Evolutionary conservation across 2,329 filamentous ascomycete species (phyloP), one percentile per base, ranked within the genome.

Genomic region (Mycocentrospora acerina): DNA sequence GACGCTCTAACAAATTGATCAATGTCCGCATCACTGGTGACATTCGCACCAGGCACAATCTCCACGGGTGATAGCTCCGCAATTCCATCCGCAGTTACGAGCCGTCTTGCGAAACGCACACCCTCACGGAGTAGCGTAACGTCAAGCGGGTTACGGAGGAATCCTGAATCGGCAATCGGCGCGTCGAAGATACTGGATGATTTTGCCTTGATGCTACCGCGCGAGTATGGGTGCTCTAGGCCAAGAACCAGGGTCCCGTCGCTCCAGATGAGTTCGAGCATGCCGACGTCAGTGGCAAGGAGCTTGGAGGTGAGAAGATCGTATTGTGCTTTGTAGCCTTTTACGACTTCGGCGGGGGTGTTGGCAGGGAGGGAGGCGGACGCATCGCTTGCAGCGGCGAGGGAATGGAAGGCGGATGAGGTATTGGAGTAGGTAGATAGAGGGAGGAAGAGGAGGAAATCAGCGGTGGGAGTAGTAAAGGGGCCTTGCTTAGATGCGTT

Each of bases 141-240:
- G 19, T 62, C 59, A 12, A 59, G 29, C 1, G 53, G 50, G 42
- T 60, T 60, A 19, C 53, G 48, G 10, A 58, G 33, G 31, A 55
- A 54, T 7, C 57, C 56, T 1, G 36, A 39, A 25, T 60, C 57
- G 10, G 57, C 53, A 14, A 53, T 27, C 4, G 57, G 57, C 2
- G 46, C 40, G 25, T 59, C 54, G 36, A 59, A 60, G 2, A 52
- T 48, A 29, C 44, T 51, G 10, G 38, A 29, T 24, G 44, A 48
- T n/a, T 35, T 14, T 12, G 55, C 52, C n/a, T 52, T 52, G 25
- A 60, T 40, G 24, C 40, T 45, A n/a, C 57, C 57, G 25, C 57
- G 54, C 7, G 53, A 55, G 36, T 55, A 54, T 0, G 57, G 57
- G 30, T 59, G 55, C 36, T 57, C 46, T 4, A 57, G 42, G 4